Evolutionary conservation across 2,329 filamentous ascomycete genomes (phyloP).

Genomic region (Magnaporthiopsis rhizophila): DNA sequence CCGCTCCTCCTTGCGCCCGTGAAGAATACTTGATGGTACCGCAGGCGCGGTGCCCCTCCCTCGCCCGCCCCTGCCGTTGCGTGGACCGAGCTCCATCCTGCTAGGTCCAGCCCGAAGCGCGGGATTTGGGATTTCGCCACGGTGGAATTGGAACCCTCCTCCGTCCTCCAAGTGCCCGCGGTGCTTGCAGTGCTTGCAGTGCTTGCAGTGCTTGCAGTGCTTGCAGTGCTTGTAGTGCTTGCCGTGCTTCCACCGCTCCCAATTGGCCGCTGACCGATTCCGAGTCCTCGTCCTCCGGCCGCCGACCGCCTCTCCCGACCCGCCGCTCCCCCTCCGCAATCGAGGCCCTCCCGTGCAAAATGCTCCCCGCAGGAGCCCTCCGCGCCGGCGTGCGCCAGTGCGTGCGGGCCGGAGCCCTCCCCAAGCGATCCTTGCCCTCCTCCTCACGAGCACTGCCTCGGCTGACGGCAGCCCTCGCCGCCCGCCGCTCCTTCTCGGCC

Average conservation of each 20-base stretch:
- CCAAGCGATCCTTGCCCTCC: constrained; percentile 9
- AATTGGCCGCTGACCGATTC: constrained; percentile 4
- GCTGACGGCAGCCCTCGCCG: constrained; percentile 12
- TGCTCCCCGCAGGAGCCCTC: constrained; percentile 36
- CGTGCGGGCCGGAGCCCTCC: constrained; percentile 23
- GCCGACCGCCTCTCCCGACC: background rate
- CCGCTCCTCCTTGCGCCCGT: background rate
- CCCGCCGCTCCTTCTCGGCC: constrained; percentile 21
- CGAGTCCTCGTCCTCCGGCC: constrained; percentile 2
- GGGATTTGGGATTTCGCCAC: background rate
- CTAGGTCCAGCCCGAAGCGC: background rate
- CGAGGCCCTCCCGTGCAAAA: constrained; percentile 14
- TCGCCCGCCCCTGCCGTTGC: background rate
- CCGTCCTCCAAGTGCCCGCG: background rate
- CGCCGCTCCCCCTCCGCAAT: background rate
- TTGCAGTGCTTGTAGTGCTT: too few relatives aligned
- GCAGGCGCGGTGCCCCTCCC: constrained; percentile 3
- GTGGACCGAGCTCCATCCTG: constrained; percentile 3
- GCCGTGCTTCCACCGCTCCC: background rate
- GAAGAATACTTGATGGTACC: background rate
- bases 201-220: background rate
- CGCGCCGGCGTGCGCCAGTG: constrained; percentile 35
- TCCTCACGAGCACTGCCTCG: constrained; percentile 14
- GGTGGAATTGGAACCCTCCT: background rate
- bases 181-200: too few relatives aligned